Base-by-base conservation (phyloP, 257 asterid genomes). In the Anisodus tanguticus region DNA sequence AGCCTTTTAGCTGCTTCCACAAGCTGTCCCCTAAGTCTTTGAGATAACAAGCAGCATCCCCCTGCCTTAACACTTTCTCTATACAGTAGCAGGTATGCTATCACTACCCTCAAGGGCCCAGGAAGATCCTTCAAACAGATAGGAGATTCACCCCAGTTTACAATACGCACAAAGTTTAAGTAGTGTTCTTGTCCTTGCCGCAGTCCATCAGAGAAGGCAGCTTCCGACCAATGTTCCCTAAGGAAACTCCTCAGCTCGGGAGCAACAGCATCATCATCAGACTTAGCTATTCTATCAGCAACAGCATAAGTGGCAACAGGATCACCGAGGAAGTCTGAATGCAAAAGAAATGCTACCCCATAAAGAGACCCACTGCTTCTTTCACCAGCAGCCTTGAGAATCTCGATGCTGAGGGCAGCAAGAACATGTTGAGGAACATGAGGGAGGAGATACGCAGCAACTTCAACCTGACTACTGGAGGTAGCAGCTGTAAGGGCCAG, bases 401-500 rank as follows among this genome's bases (percentile, higher is more conserved):
- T 95, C 86, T 95, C 99, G 4, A 94, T 84, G 86, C 98, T 94
- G 64, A 94, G 93, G 70, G 98, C 98, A 55, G 99, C 92, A 11
- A 95, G 97, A 43, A 95, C 92, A 57, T 92, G 97, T 57, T 89
- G 97, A n/a, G 99, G 99, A 15, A 95, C 99, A 5, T 92, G 93
- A 1, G 99, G 99, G 58, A 95, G 95, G 86, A 95, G 96, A 86
- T 91, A 95, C 0, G 98, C 93, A 6, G 97, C 97, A 3, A 88
- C 91, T 57, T 88, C 91, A 0, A 94, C 94, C 88, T 93, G 99
- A 81, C 98, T 89, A 89, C 96, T 93, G 6, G 99, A 94, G 15
- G 99, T 95, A 83, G 99, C 97, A 17, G 99, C 97, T 3, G 98
- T 93, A 6, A 95, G 96, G 85, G 99, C 99, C 6, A 95, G 96